Percentiles rank a stretch among this genome's conserved stretches.
phyloP scores from a whole-genome alignment of 257 asterid species.

The Fraxinus excelsior region DNA sequence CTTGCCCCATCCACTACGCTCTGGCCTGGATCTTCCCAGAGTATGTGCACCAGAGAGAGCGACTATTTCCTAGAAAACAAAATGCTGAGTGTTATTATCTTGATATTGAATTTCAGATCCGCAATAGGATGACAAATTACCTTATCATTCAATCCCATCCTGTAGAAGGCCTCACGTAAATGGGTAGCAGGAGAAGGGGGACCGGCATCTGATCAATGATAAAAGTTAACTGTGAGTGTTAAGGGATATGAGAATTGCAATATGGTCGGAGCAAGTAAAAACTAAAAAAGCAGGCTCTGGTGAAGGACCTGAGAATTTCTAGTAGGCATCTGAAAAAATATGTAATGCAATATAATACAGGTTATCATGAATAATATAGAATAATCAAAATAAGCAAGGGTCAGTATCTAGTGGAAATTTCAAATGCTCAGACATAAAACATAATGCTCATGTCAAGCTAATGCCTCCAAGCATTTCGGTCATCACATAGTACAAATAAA shows the following conservation, averaged over 20 bases:
- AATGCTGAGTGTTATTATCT: slow-evolving; percentile 12
- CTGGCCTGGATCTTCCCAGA: slow-evolving; percentile 94
- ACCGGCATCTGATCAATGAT: slow-evolving; percentile 76
- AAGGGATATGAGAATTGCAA: slow-evolving; percentile 17
- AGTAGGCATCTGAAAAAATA: neutral
- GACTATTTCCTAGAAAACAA: slow-evolving; percentile 80
- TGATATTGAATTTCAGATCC: slow-evolving; percentile 17
- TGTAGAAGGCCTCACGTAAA: slow-evolving; percentile 87
- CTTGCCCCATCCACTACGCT: slow-evolving; percentile 99
- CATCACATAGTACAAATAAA: too few relatives aligned
- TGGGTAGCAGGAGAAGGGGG: slow-evolving; percentile 97
- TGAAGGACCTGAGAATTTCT: slow-evolving; percentile 9
- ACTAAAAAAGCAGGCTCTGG: slow-evolving; percentile 10
- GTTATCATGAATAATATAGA: slow-evolving; percentile 3
- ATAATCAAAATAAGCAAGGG: neutral
- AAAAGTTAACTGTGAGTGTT: slow-evolving; percentile 18
- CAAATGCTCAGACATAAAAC: neutral
- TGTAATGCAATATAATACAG: neutral
- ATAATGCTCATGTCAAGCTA: neutral
- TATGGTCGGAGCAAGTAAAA: slow-evolving; percentile 10
- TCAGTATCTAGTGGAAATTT: neutral
- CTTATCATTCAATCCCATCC: slow-evolving; percentile 95
- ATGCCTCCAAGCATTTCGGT: neutral
- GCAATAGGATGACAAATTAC: slow-evolving; percentile 35
- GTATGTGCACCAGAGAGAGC: slow-evolving; percentile 99